These are phyloP conservation scores for Paradendryphiella salina DNA, from an alignment of 2,329 filamentous ascomycete genomes.

Conservation along the genomic window DNA sequence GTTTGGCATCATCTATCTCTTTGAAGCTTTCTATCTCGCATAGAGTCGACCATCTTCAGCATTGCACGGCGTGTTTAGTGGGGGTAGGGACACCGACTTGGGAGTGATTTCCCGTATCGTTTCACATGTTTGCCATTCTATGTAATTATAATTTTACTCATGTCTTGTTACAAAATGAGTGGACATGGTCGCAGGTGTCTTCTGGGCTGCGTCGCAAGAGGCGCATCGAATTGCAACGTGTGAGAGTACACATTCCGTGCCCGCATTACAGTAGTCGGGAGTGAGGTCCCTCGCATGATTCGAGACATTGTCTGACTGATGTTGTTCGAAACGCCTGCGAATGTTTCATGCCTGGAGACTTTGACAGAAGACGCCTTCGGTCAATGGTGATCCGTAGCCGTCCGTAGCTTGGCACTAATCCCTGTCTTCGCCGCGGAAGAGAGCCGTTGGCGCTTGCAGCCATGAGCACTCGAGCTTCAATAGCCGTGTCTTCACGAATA, in stretches of 20 bases:
- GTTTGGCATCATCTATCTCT: constrained; percentile 88
- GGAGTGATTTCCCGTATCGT: not conserved
- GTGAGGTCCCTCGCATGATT: not conserved
- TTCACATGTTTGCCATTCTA: constrained; percentile 6
- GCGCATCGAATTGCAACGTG: constrained; percentile 1
- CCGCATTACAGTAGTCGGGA: not conserved
- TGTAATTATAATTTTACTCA: constrained; percentile 36
- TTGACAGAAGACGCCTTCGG: not conserved
- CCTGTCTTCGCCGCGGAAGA: constrained; percentile 24
- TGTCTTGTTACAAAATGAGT: not conserved
- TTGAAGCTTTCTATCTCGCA: constrained; percentile 70
- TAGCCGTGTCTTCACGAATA: constrained; percentile 7
- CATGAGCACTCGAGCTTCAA: constrained; percentile 9
- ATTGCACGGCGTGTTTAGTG: constrained; percentile 31
- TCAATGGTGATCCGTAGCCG: not conserved
- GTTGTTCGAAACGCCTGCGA: not conserved
- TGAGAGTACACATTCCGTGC: not conserved
- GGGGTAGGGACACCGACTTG: constrained; percentile 13
- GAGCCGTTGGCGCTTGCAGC: constrained; percentile 16
- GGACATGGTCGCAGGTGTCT: constrained; percentile 22
- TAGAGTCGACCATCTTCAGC: constrained; percentile 27
- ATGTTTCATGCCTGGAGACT: not conserved
- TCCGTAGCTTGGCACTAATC: constrained; percentile 14
- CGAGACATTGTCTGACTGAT: constrained; percentile 1
- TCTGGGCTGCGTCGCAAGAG: constrained; percentile 14